These are phyloP conservation scores for Ophiocordyceps camponoti-saundersi DNA, from an alignment of 2,329 filamentous ascomycete species.

Conservation along the genomic window DNA sequence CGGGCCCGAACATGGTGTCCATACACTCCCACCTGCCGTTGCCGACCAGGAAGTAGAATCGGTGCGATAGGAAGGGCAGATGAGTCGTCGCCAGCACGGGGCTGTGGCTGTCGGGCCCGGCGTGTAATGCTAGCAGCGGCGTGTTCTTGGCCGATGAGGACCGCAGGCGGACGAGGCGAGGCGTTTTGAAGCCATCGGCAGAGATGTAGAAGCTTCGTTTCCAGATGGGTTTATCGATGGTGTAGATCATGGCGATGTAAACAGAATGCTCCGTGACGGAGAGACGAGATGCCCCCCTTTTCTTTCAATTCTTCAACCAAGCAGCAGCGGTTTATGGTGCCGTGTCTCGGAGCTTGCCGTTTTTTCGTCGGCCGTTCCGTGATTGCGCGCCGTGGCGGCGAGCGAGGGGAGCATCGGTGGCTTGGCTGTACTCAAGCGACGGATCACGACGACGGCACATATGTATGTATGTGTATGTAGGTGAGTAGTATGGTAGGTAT, in stretches of 20 bases:
- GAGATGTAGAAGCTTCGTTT: neutral
- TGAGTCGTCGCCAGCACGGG: slow-evolving; percentile 2
- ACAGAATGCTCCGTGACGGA: neutral
- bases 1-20: neutral
- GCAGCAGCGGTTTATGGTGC: too few species aligned
- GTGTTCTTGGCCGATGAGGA: neutral
- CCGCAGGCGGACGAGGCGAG: neutral
- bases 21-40: slow-evolving; percentile 2
- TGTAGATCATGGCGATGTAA: neutral
- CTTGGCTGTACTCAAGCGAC: neutral
- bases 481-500: too few species aligned
- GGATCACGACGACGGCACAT: neutral
- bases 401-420: neutral
- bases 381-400: neutral
- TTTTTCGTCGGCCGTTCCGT: neutral
- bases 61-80: neutral
- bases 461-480: too few species aligned
- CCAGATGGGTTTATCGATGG: neutral
- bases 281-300: neutral
- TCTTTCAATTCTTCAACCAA: too few species aligned
- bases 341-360: neutral
- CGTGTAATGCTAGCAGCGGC: neutral
- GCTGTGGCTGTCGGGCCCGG: neutral
- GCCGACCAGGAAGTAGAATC: slow-evolving; percentile 2
- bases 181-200: neutral